phyloP scores from a whole-genome alignment of 495 filamentous ascomycete genomes.

The Rusavskia elegans region DNA sequence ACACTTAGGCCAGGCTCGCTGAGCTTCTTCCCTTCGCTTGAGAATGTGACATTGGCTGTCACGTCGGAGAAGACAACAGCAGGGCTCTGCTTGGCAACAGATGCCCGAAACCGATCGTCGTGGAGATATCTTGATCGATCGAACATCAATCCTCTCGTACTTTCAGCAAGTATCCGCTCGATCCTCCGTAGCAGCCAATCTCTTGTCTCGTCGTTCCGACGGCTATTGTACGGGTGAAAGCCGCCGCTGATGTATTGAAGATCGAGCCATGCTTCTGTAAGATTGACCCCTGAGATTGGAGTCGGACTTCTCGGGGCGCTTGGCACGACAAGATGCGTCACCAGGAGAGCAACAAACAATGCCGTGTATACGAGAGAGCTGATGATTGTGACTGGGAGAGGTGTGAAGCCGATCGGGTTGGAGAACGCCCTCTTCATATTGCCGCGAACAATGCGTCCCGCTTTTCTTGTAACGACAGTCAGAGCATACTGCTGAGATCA shows the following conservation, averaged over 20 bases:
- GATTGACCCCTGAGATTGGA: constrained; percentile 44
- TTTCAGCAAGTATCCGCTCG: constrained; percentile 45
- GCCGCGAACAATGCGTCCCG: background rate
- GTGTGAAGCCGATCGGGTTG: constrained; percentile 46
- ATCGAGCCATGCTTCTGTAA: constrained; percentile 77
- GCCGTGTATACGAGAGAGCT: constrained; percentile 53
- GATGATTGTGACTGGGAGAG: constrained; percentile 58
- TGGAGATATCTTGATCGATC: constrained; percentile 1
- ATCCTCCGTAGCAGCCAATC: constrained; percentile 62
- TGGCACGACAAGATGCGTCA: constrained; percentile 63
- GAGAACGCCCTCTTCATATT: constrained; percentile 11
- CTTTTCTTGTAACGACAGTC: background rate
- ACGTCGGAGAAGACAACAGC: constrained; percentile 66
- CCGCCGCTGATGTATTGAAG: constrained; percentile 54
- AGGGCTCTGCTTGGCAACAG: constrained; percentile 11
- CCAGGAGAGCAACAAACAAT: constrained; percentile 50
- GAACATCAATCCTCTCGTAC: constrained; percentile 20
- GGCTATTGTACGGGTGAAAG: constrained; percentile 82
- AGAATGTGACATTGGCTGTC: constrained; percentile 59
- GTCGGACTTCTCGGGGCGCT: constrained; percentile 41
- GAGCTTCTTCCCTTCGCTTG: constrained; percentile 12
- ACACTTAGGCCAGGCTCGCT: constrained; percentile 31
- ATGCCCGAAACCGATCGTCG: background rate
- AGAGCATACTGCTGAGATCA: too few relatives aligned
- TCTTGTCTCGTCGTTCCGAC: constrained; percentile 62